These are phyloP conservation scores for Tulasnella calospora DNA, from an alignment of 768 basidiomycete genomes.

Conservation along the genomic window DNA sequence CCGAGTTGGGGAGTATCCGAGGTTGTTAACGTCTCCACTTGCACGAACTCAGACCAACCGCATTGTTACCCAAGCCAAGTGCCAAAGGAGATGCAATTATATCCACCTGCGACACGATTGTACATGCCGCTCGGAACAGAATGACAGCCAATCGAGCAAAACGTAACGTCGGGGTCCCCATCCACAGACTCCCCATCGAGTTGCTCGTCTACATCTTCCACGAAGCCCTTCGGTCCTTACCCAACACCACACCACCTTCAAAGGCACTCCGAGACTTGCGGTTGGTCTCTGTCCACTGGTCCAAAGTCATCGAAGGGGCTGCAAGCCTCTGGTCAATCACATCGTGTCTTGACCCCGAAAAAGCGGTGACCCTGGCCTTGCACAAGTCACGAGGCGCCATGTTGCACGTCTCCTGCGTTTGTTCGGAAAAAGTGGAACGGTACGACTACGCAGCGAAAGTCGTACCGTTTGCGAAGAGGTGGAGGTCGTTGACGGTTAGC, in stretches of 20 bases:
- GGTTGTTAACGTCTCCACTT: background rate
- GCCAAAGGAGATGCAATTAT: conserved; percentile 3
- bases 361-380: background rate
- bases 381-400: background rate
- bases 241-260: background rate
- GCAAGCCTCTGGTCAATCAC: background rate
- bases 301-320: background rate
- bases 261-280: background rate
- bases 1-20: background rate
- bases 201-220: background rate
- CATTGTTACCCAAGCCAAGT: background rate
- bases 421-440: background rate
- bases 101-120: background rate
- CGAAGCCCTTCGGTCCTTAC: background rate
- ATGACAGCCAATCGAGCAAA: background rate
- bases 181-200: background rate
- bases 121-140: background rate
- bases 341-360: background rate
- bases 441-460: background rate
- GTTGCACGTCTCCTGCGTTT: background rate
- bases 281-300: background rate
- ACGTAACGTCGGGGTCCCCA: background rate
- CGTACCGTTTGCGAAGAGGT: background rate
- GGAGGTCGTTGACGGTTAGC: background rate
- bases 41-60: background rate